Evolutionary conservation across 768 basidiomycete genomes (phyloP).

Genomic region (Cyathus striatus): DNA sequence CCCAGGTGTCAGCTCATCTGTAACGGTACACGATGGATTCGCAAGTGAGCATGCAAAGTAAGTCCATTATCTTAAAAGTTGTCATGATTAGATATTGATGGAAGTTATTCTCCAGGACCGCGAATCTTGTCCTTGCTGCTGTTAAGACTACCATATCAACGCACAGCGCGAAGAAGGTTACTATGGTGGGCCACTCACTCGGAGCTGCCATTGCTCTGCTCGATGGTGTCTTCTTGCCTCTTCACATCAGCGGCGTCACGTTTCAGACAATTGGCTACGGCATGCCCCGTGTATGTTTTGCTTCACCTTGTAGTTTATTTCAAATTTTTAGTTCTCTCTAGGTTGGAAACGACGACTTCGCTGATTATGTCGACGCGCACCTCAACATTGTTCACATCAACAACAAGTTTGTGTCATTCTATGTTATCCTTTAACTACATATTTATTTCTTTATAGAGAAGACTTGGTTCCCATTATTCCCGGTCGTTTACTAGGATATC

Average conservation of each 20-base stretch:
- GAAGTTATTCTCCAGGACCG: conserved; percentile 30
- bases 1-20: conserved; percentile 33
- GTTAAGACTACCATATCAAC: conserved; percentile 28
- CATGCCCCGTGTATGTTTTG: conserved; percentile 30
- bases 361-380: conserved; percentile 16
- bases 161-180: conserved; percentile 26
- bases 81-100: conserved; percentile 1
- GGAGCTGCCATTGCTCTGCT: conserved; percentile 38
- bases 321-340: conserved; percentile 3
- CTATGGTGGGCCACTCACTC: conserved; percentile 39
- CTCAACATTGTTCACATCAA: conserved; percentile 12
- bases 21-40: conserved; percentile 43
- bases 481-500: conserved; percentile 33
- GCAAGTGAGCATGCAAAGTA: conserved; percentile 35
- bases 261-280: conserved; percentile 36
- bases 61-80: conserved; percentile 5
- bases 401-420: no score
- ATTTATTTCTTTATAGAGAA: conserved; percentile 10
- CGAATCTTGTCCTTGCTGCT: conserved; percentile 31
- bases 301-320: conserved; percentile 6
- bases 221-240: conserved; percentile 47
- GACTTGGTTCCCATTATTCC: conserved; percentile 23
- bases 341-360: conserved; percentile 30
- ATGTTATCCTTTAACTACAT: no score
- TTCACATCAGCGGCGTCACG: conserved; percentile 37